Conservation (phyloP, 208 protist species). For the Kentomonas sorsogonicus region DNA sequence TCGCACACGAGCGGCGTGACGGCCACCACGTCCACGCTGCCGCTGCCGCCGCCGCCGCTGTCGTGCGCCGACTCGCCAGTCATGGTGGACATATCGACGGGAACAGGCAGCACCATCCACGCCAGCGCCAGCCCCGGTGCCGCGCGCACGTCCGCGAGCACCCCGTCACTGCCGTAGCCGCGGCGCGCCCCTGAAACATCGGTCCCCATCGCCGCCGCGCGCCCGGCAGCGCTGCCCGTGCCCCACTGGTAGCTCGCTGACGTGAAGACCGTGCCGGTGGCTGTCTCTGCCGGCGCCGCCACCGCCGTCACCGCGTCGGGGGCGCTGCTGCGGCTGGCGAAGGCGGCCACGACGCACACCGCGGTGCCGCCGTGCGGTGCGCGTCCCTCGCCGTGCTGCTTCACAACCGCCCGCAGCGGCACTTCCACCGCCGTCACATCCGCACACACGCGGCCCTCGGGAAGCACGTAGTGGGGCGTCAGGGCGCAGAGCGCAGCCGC, state of each 20-base stretch:
- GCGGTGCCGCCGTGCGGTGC: conserved; percentile 10
- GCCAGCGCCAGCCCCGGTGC: conserved; percentile 43
- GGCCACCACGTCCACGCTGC: conserved; percentile 25
- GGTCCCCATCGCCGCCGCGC: background rate
- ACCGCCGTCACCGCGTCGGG: background rate
- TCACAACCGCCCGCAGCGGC: background rate
- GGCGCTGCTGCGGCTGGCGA: conserved; percentile 7
- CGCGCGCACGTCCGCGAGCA: conserved; percentile 9
- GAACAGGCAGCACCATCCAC: conserved; percentile 34
- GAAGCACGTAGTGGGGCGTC: conserved; percentile 6
- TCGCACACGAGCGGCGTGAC: conserved; percentile 52
- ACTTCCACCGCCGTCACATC: conserved; percentile 12
- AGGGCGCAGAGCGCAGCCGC: conserved; percentile 14
- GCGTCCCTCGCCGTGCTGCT: conserved; percentile 15
- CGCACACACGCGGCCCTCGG: conserved; percentile 12
- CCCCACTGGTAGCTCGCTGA: conserved; percentile 31
- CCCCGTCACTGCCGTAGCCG: conserved; percentile 17
- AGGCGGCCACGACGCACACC: conserved; percentile 22
- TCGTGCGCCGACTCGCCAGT: conserved; percentile 2
- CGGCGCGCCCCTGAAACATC: background rate
- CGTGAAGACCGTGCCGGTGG: background rate
- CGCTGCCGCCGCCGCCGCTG: background rate
- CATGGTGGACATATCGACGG: background rate
- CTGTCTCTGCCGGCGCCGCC: background rate
- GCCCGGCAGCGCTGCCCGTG: conserved; percentile 8